phyloP scores from a whole-genome alignment of 2,329 filamentous ascomycete genomes.

The Ophiostoma himal-ulmi region DNA sequence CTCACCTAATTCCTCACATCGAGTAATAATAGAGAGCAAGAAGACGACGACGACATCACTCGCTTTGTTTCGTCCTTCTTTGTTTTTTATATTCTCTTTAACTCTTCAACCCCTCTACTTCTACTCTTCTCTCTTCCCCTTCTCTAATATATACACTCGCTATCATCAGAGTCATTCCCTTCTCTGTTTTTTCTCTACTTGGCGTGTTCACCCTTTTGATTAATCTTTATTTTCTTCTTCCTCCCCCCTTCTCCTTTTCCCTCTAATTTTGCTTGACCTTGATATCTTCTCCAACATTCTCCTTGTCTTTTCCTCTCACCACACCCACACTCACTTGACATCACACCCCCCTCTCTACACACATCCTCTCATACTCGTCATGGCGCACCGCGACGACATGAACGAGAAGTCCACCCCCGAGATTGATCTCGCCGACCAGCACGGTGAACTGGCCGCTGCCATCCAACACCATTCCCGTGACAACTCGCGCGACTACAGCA shows the following conservation, averaged over 20 bases:
- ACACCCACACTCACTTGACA: background rate
- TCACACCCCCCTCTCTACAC: background rate
- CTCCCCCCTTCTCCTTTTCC: background rate
- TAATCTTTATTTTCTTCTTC: background rate
- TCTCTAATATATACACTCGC: background rate
- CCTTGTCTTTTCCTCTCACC: background rate
- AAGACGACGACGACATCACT: constrained; percentile 13
- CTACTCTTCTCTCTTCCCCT: background rate
- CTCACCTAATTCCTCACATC: background rate
- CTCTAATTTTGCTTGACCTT: background rate
- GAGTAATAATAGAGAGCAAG: background rate
- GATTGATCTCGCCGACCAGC: constrained; percentile 15
- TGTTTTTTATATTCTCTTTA: constrained; percentile 7
- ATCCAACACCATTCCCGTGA: constrained; percentile 18
- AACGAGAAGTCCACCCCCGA: constrained; percentile 17
- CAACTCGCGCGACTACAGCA: constrained; percentile 17
- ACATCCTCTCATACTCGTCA: background rate
- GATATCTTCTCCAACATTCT: background rate
- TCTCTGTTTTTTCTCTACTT: constrained; percentile 6
- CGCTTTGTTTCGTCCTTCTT: constrained; percentile 13
- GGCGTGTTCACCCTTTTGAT: constrained; percentile 1
- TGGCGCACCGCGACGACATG: constrained; percentile 15
- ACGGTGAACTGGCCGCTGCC: constrained; percentile 15
- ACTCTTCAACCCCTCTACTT: background rate
- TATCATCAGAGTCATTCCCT: constrained; percentile 13